These are phyloP conservation scores for Priceomyces melissophilus DNA, from an alignment of 805 yeast species.

Conservation along the genomic window DNA sequence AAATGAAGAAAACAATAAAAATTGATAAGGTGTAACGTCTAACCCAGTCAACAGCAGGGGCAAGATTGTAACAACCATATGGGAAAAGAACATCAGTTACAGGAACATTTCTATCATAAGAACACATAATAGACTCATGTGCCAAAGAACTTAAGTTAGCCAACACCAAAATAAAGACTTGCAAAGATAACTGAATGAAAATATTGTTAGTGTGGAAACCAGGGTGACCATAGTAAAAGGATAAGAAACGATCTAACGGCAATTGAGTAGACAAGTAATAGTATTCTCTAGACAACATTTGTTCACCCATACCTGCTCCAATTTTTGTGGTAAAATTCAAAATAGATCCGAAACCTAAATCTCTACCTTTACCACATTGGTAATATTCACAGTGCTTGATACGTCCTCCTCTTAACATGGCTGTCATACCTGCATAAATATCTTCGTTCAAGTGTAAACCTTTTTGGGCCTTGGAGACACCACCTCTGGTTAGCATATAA, in stretches of 20 bases:
- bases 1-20: conserved; percentile 67
- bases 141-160: conserved; percentile 63
- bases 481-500: conserved; percentile 83
- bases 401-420: conserved; percentile 74
- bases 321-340: conserved; percentile 79
- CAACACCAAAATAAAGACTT: conserved; percentile 57
- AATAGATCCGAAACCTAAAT: conserved; percentile 79
- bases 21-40: conserved; percentile 71
- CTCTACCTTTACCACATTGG: conserved; percentile 87
- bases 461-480: conserved; percentile 81
- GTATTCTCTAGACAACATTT: conserved; percentile 77
- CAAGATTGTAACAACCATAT: conserved; percentile 64
- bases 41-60: conserved; percentile 73
- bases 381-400: conserved; percentile 80
- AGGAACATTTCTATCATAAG: conserved; percentile 55
- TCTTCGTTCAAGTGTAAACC: conserved; percentile 83
- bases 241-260: conserved; percentile 72
- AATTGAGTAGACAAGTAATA: conserved; percentile 74
- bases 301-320: conserved; percentile 92
- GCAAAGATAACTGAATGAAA: conserved; percentile 65
- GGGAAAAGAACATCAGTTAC: conserved; percentile 63
- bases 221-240: conserved; percentile 82
- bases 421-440: conserved; percentile 84
- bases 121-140: conserved; percentile 59
- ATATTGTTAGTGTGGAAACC: conserved; percentile 82